Evolutionary conservation across 2,329 filamentous ascomycete species (phyloP), one percentile per base, ranked within the genome.

Genomic region (Fusarium napiforme): DNA sequence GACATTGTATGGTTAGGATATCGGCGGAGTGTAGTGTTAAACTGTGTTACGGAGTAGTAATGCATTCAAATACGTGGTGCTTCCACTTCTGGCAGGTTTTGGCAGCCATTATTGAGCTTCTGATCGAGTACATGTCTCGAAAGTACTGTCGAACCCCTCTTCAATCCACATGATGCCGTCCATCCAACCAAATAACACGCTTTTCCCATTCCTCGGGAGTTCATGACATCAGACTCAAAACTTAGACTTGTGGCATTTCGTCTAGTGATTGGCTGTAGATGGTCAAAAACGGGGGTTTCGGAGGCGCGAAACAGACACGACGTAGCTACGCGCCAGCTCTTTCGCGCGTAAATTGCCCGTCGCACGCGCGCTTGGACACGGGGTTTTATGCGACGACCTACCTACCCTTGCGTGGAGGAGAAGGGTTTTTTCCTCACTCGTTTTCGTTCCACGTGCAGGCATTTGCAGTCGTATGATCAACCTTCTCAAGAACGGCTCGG

Each of bases 341-440:
- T 63, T 59, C 62, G 75, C 77, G 77, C 77, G 77, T 78, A 78
- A 78, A 78, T 78, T 71, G 72, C 69, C 64, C 66, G 63, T 72
- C 69, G 52, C 73, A 71, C 66, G 65, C 73, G 71, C 71, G 71
- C 67, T 64, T 46, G 30, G 21, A 73, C 67, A 68, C 63, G 52
- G 40, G 26, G 23, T 50, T 57, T 45, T 40, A 65, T 64, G 67
- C 53, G 58, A 56, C 15, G 30, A 23, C 47, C 37, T 39, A 23
- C 47, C 37, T 39, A 62, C 45, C 59, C 60, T 62, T 57, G 39
- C 26, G 34, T 23, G 47, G 19, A 60, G 30, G 19, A 56, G 37
- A 66, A 34, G 52, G n/a, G 28, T 14, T 57, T 60, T 43, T 45
- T 19, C 16, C 30, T 32, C 39, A 12, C 23, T n/a, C 34, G 34